Evolutionary conservation across 345 rosid species (phyloP).

Genomic region (Moricandia arvensis): DNA sequence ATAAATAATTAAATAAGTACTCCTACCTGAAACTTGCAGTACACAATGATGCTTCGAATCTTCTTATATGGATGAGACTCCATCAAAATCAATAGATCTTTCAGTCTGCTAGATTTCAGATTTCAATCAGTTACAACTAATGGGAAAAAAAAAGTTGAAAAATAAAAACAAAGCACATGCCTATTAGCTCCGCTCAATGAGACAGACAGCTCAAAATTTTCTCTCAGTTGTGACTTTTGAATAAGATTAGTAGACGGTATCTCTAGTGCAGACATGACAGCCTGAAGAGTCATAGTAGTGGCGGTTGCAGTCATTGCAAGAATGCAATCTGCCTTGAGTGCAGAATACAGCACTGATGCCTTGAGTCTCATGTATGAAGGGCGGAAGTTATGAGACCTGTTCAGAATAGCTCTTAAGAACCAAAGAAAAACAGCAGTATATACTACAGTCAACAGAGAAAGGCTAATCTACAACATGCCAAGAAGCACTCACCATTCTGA

Average conservation of each 20-base stretch:
- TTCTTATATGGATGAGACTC: constrained; percentile 67
- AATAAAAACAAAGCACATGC: constrained; percentile 41
- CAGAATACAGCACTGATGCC: constrained; percentile 72
- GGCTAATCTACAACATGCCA: constrained; percentile 23
- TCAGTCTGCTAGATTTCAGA: constrained; percentile 54
- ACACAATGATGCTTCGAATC: constrained; percentile 73
- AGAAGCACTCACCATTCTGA: constrained; percentile 88
- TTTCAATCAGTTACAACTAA: constrained; percentile 5
- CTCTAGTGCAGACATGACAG: constrained; percentile 86
- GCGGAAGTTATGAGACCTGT: constrained; percentile 96
- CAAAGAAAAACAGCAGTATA: neutral
- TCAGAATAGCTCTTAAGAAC: constrained; percentile 22
- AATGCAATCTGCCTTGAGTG: constrained; percentile 64
- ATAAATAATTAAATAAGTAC: constrained; percentile 2
- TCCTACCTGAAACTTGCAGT: constrained; percentile 95
- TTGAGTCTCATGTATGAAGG: constrained; percentile 95
- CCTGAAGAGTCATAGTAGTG: constrained; percentile 62
- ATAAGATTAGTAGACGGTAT: constrained; percentile 79
- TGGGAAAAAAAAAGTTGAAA: constrained; percentile 12
- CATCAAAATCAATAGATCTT: constrained; percentile 70
- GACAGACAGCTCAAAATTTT: constrained; percentile 74
- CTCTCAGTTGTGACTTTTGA: constrained; percentile 64
- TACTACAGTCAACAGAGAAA: constrained; percentile 17
- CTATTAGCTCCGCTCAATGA: constrained; percentile 69
- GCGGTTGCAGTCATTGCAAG: constrained; percentile 99